phyloP scores from a whole-genome alignment of 164 flowering plant species.

The Saururus chinensis region DNA sequence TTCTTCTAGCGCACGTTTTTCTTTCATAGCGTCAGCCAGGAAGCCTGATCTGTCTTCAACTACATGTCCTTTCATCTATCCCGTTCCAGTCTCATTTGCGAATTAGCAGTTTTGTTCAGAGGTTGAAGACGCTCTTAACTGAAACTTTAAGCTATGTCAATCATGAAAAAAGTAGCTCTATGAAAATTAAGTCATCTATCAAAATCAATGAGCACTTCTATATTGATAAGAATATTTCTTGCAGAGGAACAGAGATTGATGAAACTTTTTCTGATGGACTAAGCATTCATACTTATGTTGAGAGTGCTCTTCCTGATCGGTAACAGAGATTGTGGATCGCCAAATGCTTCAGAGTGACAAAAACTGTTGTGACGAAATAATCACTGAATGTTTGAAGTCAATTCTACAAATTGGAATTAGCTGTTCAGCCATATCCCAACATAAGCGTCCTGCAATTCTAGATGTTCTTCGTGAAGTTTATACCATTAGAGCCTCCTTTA shows the following conservation, averaged over 20 bases:
- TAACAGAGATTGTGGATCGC: slow-evolving; percentile 23
- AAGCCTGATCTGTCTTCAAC: too few species aligned
- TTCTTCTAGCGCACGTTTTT: too few species aligned
- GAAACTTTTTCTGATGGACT: slow-evolving; percentile 17
- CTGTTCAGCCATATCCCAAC: not conserved
- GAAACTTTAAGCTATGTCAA: not conserved
- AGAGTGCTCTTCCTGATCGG: slow-evolving; percentile 17
- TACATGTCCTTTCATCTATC: too few species aligned
- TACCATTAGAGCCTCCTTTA: not conserved
- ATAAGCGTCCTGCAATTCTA: not conserved
- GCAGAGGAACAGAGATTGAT: slow-evolving; percentile 8
- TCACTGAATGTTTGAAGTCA: not conserved
- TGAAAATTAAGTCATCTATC: not conserved
- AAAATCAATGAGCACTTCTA: too few species aligned
- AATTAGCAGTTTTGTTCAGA: too few species aligned
- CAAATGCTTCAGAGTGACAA: slow-evolving; percentile 1
- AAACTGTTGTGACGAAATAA: not conserved
- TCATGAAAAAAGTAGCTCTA: not conserved
- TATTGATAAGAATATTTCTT: not conserved
- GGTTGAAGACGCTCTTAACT: too few species aligned
- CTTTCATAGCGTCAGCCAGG: too few species aligned
- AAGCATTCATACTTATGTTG: slow-evolving; percentile 12
- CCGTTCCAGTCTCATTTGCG: too few species aligned
- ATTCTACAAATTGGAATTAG: not conserved
- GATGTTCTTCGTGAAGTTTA: not conserved